Base-by-base conservation (phyloP, 2,329 filamentous ascomycete species). In the Pseudogymnoascus sp. region DNA sequence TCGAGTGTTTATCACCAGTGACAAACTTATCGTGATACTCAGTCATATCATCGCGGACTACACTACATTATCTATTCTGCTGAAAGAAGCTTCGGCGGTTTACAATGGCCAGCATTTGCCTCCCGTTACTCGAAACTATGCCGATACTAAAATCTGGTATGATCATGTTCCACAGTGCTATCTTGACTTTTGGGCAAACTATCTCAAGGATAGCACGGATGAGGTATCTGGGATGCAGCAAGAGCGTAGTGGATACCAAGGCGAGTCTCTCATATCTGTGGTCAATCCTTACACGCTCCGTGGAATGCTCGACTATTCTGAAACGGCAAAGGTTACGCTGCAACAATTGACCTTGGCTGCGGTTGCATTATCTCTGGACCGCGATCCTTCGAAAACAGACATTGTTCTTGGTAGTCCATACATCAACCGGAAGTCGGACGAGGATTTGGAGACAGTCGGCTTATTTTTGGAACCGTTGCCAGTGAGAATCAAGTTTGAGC, bases 21-120 rank as follows among this genome's bases (percentile, higher is more conserved):
- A 66, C 6, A 50, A 62, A 1, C 59, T 76, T 2, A 35, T 74
- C 4, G 65, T 72, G 16, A 62, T 69, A 2, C 60, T 69, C 46
- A 71, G 68, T 31, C 74, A 76, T 61, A 75, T 76, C 56, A 68
- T 76, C 8, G 70, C 68, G 60, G 74, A 76, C 63, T 66, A 71
- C 4, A 75, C 73, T 4, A 66, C 74, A 2, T 63, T 76, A 0
- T 37, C 65, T 6, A 62, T 69, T 11, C 50, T 76, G 2, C 64
- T 75, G 6, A 41, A 63, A 6, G 72, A 75, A 46, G 68, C 72
- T 7, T 59, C 62, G 1, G 40, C 50, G 3, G 7, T 66, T 3
- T 75, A 73, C 60, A 62, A 64, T 26, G 66, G 63, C 19, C 28
- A 50, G 6, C 28, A 16, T 4, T 38, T 63, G 38, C 14, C 19